Percentiles rank a stretch among this genome's conserved stretches.
phyloP scores from a whole-genome alignment of 345 rosid genomes.

The Cardiospermum halicacabum region DNA sequence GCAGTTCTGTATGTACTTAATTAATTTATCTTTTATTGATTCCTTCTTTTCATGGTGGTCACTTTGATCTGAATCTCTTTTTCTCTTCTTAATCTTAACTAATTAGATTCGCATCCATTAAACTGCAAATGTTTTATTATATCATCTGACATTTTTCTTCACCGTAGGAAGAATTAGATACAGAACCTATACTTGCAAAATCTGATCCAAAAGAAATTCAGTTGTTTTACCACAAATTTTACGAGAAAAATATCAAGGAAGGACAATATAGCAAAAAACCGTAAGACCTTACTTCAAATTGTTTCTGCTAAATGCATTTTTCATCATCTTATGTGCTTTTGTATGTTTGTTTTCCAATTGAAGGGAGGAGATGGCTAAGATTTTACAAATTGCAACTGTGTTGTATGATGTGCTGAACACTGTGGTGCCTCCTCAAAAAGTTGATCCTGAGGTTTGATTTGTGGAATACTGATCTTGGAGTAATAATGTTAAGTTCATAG shows the following conservation, averaged over 20 bases:
- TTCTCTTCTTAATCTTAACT: slow-evolving; percentile 3
- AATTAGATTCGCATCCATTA: not conserved
- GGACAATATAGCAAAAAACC: slow-evolving; percentile 60
- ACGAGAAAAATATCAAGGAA: slow-evolving; percentile 46
- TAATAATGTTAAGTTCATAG: not conserved
- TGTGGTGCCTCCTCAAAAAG: slow-evolving; percentile 43
- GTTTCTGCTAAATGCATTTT: slow-evolving; percentile 14
- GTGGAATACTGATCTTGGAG: slow-evolving; percentile 6
- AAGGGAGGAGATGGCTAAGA: slow-evolving; percentile 95
- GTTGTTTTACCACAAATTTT: slow-evolving; percentile 62
- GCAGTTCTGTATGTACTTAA: not conserved
- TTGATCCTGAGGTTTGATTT: slow-evolving; percentile 57
- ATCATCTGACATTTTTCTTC: slow-evolving; percentile 14
- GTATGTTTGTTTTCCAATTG: slow-evolving; percentile 22
- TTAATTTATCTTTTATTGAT: not conserved
- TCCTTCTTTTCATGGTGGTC: not conserved
- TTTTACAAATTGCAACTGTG: slow-evolving; percentile 78
- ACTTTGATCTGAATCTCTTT: not conserved
- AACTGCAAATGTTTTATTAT: not conserved
- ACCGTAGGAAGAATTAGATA: slow-evolving; percentile 60
- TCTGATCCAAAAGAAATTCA: slow-evolving; percentile 67
- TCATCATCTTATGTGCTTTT: slow-evolving; percentile 14
- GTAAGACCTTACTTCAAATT: slow-evolving; percentile 44
- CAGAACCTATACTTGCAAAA: slow-evolving; percentile 34
- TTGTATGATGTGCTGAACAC: slow-evolving; percentile 73